Evolutionary conservation across 2,329 filamentous ascomycete species (phyloP), one percentile per base, ranked within the genome.

Genomic region (Seiridium unicorne): DNA sequence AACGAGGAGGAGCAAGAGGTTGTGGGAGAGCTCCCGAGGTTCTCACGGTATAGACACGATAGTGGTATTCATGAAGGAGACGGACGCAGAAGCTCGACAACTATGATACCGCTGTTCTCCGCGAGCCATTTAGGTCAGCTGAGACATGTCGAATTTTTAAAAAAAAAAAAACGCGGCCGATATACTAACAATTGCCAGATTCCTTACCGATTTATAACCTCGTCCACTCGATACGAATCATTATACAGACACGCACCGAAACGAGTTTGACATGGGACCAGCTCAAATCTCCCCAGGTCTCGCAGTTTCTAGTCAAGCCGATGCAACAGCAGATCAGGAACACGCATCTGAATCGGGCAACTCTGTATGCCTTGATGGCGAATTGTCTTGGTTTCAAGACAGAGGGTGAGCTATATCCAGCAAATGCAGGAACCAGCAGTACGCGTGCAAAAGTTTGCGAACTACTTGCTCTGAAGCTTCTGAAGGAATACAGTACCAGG

Each of bases 241-340:
- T 97, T 60, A 88, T 98, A 62, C 85, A 91, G 65, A 84, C 91
- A 61, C 88, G 91, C 71, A 96, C 92, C 74, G 94, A 98, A 78
- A 97, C 93, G 1, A 94, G 92, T 0, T 79, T 98, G 55, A 89
- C 92, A 13, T 98, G 93, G 93, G 94, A 98, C 65, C 94, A 98
- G 74, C 81, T 98, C 63, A 87, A 93, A 64, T 96, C 93, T n/a
- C 94, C 94, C 3, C 94, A 98, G 73, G 89, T 98, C 60, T 97
- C 93, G 13, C 93, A 97, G 72, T 98, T 98, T 73, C 84, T 98
- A 42, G 85, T 97, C 71, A 97, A 97, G 79, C 94, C 94, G 2
- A 95, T 97, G 80, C 92, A 95, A 74, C 90, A 95, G 72, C 90
- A 94, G 73, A 93, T 97, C 64, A 88, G 89, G 62, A 82, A 86